phyloP scores from a whole-genome alignment of 2,329 filamentous ascomycete genomes.

The Aulographum hederae region DNA sequence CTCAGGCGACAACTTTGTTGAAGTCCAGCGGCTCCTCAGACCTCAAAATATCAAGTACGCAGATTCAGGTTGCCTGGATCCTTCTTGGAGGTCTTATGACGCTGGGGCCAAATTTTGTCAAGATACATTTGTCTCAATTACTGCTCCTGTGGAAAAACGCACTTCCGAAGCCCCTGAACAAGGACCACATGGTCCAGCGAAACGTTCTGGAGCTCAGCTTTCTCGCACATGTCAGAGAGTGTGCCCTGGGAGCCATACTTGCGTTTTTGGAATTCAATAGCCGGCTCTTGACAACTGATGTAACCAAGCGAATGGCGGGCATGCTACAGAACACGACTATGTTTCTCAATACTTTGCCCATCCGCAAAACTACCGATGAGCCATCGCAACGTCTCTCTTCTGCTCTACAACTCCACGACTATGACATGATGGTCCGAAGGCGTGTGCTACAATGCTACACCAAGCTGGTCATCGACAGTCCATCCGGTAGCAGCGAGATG shows the following conservation, averaged over 20 bases:
- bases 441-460: constrained; percentile 90
- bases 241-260: constrained; percentile 75
- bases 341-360: constrained; percentile 71
- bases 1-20: constrained; percentile 77
- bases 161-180: constrained; percentile 80
- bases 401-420: constrained; percentile 72
- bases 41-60: constrained; percentile 74
- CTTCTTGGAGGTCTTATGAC: constrained; percentile 94
- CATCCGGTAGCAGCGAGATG: constrained; percentile 66
- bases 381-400: constrained; percentile 67
- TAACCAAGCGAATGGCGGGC: constrained; percentile 75
- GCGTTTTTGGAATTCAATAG: constrained; percentile 90
- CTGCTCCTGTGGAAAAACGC: constrained; percentile 95
- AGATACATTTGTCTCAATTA: constrained; percentile 89
- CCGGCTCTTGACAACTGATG: constrained; percentile 77
- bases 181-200: constrained; percentile 71
- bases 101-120: constrained; percentile 92
- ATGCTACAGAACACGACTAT: constrained; percentile 92
- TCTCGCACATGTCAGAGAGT: constrained; percentile 84
- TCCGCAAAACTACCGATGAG: constrained; percentile 74
- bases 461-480: constrained; percentile 75
- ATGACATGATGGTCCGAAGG: constrained; percentile 82
- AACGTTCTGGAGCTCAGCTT: constrained; percentile 83
- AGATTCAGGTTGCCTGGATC: constrained; percentile 96
- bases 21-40: constrained; percentile 89